Evolutionary conservation across 176 grass and related monocot species (phyloP).

Genomic region (Tuctoria greenei): DNA sequence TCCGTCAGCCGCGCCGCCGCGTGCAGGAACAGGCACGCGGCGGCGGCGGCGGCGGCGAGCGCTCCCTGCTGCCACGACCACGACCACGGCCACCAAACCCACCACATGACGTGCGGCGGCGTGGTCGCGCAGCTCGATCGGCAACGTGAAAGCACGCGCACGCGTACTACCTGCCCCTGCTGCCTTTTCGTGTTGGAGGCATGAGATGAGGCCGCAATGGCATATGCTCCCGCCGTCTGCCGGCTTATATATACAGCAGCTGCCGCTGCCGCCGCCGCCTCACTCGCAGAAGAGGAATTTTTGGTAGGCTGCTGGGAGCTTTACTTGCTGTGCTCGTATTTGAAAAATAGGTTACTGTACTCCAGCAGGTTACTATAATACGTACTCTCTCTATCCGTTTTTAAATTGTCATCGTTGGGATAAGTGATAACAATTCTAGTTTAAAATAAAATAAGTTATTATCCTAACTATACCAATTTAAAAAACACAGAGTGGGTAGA

Average conservation of each 20-base stretch:
- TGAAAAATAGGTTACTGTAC: neutral
- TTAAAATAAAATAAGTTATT: too few relatives aligned
- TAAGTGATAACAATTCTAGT: too few relatives aligned
- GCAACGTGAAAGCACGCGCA: too few relatives aligned
- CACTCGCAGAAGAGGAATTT: conserved; percentile 1
- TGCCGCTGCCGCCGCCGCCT: neutral
- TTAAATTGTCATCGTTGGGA: too few relatives aligned
- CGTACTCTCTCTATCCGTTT: too few relatives aligned
- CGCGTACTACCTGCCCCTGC: too few relatives aligned
- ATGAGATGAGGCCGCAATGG: conserved; percentile 15
- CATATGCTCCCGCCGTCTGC: conserved; percentile 18
- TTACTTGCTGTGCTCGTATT: neutral
- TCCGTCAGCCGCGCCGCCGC: conserved; percentile 43
- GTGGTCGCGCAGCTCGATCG: neutral
- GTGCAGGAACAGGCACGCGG: conserved; percentile 25
- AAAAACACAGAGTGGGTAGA: too few relatives aligned
- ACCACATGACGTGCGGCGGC: neutral
- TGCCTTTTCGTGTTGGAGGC: conserved; percentile 26
- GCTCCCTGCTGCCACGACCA: conserved; percentile 29
- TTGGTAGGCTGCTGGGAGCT: conserved; percentile 1
- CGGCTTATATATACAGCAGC: conserved; percentile 20
- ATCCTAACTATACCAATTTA: too few relatives aligned
- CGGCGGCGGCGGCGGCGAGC: conserved; percentile 17
- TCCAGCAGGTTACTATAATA: neutral
- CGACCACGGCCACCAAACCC: conserved; percentile 13